phyloP scores from a whole-genome alignment of 2,329 filamentous ascomycete species.

The Basipetospora chlamydospora region DNA sequence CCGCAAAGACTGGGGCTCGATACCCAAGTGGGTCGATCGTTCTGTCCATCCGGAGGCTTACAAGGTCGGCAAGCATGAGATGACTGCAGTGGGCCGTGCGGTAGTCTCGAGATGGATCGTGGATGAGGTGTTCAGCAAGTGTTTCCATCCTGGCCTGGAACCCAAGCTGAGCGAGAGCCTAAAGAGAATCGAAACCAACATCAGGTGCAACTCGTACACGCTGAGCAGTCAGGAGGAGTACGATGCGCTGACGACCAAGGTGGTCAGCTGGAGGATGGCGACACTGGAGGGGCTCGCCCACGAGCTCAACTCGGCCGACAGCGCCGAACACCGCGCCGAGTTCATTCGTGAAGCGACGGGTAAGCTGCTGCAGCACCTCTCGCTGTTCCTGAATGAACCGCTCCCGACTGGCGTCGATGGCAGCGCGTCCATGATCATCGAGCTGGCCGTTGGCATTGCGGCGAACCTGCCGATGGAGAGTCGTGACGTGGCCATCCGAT shows the following conservation, averaged over 20 bases:
- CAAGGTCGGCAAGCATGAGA: slow-evolving; percentile 83
- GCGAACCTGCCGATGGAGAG: slow-evolving; percentile 81
- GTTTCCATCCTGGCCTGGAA: slow-evolving; percentile 84
- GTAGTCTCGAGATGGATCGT: slow-evolving; percentile 82
- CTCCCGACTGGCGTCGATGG: slow-evolving; percentile 72
- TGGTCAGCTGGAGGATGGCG: slow-evolving; percentile 84
- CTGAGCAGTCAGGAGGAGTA: slow-evolving; percentile 72
- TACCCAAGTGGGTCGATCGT: slow-evolving; percentile 67
- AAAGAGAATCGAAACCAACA: slow-evolving; percentile 77
- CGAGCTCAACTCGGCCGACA: slow-evolving; percentile 49
- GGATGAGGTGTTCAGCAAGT: slow-evolving; percentile 79
- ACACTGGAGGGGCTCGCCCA: slow-evolving; percentile 82
- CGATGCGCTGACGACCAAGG: slow-evolving; percentile 72
- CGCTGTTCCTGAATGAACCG: slow-evolving; percentile 61
- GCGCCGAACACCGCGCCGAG: slow-evolving; percentile 48
- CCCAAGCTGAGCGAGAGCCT: slow-evolving; percentile 59
- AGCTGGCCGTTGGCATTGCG: slow-evolving; percentile 74
- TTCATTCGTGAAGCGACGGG: slow-evolving; percentile 58
- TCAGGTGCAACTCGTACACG: slow-evolving; percentile 61
- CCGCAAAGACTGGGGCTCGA: slow-evolving; percentile 76
- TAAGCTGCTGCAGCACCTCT: slow-evolving; percentile 54
- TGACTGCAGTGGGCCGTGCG: slow-evolving; percentile 87
- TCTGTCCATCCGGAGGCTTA: slow-evolving; percentile 78
- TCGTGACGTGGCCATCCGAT: slow-evolving; percentile 76
- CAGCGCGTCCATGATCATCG: slow-evolving; percentile 81